These are phyloP conservation scores for Hymenoscyphus fructigenus DNA, from an alignment of 2,329 filamentous ascomycete genomes.

Conservation along the genomic window DNA sequence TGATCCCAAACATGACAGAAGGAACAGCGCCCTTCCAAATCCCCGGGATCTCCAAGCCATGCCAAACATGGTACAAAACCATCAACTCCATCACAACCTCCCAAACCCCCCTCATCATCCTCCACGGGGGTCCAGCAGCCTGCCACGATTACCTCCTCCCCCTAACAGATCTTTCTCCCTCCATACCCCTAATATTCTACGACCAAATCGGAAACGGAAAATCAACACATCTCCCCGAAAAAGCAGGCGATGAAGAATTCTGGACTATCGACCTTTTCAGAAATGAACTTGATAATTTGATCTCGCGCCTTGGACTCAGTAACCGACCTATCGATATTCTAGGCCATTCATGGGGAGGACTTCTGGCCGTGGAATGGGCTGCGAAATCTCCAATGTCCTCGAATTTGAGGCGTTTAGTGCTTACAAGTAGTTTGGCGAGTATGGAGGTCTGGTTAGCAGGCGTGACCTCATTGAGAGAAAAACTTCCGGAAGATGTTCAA, in stretches of 20 bases:
- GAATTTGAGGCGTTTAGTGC: slow-evolving; percentile 6
- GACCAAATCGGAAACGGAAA: slow-evolving; percentile 53
- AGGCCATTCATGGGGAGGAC: slow-evolving; percentile 11
- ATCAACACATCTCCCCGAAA: slow-evolving; percentile 49
- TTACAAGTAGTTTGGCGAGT: slow-evolving; percentile 10
- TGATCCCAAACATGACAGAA: neutral
- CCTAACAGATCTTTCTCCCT: slow-evolving; percentile 7
- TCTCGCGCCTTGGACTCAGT: slow-evolving; percentile 42
- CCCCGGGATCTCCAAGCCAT: neutral
- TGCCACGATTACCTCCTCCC: slow-evolving; percentile 9
- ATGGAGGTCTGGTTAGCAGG: slow-evolving; percentile 8
- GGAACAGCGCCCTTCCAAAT: neutral
- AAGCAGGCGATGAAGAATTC: slow-evolving; percentile 44
- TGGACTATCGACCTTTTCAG: slow-evolving; percentile 50
- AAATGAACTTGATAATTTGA: slow-evolving; percentile 49
- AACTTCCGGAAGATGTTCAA: slow-evolving; percentile 14
- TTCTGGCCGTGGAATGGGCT: neutral
- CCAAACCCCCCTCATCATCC: neutral
- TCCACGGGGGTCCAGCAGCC: slow-evolving; percentile 3
- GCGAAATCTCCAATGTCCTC: slow-evolving; percentile 12
- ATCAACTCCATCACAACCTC: neutral
- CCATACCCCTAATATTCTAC: slow-evolving; percentile 50
- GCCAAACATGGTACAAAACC: slow-evolving; percentile 5
- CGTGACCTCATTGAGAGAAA: neutral
- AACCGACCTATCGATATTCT: slow-evolving; percentile 12